Evolutionary conservation across 73 alveolate species (phyloP), one percentile per base, ranked within the genome.

Genomic region (Stentor roeselii): DNA sequence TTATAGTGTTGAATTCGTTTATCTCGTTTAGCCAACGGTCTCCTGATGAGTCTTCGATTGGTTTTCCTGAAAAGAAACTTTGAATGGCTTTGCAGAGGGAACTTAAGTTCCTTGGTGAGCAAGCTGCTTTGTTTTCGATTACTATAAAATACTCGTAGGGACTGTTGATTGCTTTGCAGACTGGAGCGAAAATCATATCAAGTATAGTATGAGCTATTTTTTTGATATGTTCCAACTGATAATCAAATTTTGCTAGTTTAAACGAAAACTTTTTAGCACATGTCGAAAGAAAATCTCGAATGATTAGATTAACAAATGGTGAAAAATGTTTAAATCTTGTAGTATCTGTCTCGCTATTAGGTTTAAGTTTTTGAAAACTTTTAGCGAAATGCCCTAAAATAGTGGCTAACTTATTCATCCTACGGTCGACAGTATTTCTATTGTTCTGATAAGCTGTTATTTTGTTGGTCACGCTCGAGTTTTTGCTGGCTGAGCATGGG

Each of bases 11-110:
- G 34, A 30, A 32, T 21, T 67, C 80, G 34, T 67, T 67, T 67
- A 67, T 67, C 34, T 67, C 80, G 14, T 27, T n/a, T 27, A 27
- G 34, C 80, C 80, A 67, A 15, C 80, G 21, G 27, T 67, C 80
- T n/a, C n/a, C n/a, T 30, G 21, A 15, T 30, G 1, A 27, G 1
- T 67, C 80, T 67, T 40, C 80, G 34, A 67, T 36, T 32, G 21
- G 37, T 21, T 14, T 32, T 34, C 80, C 80, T 27, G 80, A 21
- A 32, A 67, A 67, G 34, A 67, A 67, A 2, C 41, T 27, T 34
- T 34, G 21, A 1, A 67, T 21, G 14, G 80, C 80, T 30, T 67
- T 40, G 11, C 50, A 21, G 11, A 67, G 14, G 11, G 50, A 30
- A 32, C 34, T 40, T 32, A 67, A 34, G 2, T 67, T 67, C 34